A percentile compares a stretch with the other conserved stretches of the same genome.
Conservation (phyloP, 305 asterid genomes). For the Lippia alba region DNA sequence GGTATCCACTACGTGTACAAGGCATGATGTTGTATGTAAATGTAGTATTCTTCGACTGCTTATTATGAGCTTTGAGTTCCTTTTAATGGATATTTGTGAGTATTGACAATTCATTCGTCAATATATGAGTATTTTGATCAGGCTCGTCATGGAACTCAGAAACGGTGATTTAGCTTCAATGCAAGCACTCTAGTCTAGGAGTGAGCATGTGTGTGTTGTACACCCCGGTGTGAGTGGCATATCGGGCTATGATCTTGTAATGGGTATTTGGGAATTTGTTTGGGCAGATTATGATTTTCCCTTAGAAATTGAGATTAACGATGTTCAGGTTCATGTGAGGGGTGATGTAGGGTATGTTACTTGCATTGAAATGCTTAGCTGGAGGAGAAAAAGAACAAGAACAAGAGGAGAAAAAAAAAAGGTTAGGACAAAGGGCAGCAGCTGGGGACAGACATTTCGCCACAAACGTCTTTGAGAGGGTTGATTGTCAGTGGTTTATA, state of each 20-base stretch:
- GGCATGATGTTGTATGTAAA: too few relatives aligned
- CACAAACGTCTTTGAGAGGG: constrained; percentile 82
- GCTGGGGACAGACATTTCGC: constrained; percentile 97
- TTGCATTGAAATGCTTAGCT: constrained; percentile 90
- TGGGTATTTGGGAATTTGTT: constrained; percentile 99
- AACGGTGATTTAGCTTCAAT: constrained; percentile 80
- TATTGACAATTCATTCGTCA: too few relatives aligned
- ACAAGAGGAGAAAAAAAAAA: too few relatives aligned
- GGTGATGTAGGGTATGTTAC: constrained; percentile 81
- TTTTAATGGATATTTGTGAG: too few relatives aligned
- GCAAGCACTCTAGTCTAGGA: constrained; percentile 88
- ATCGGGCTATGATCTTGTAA: constrained; percentile 86
- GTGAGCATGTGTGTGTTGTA: constrained; percentile 82
- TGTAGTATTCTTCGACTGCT: too few relatives aligned
- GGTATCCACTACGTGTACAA: too few relatives aligned
- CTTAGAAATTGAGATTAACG: constrained; percentile 78
- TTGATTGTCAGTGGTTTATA: constrained; percentile 79
- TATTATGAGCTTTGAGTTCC: too few relatives aligned
- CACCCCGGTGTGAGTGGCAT: constrained; percentile 98
- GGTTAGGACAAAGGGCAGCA: constrained; percentile 81
- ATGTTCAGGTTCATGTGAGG: constrained; percentile 76
- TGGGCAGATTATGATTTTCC: constrained; percentile 98
- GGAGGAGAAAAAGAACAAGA: too few relatives aligned
- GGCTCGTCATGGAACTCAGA: too few relatives aligned
- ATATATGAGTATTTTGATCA: too few relatives aligned